phyloP scores from a whole-genome alignment of 176 grass and related monocot species.

The Raddia distichophylla region DNA sequence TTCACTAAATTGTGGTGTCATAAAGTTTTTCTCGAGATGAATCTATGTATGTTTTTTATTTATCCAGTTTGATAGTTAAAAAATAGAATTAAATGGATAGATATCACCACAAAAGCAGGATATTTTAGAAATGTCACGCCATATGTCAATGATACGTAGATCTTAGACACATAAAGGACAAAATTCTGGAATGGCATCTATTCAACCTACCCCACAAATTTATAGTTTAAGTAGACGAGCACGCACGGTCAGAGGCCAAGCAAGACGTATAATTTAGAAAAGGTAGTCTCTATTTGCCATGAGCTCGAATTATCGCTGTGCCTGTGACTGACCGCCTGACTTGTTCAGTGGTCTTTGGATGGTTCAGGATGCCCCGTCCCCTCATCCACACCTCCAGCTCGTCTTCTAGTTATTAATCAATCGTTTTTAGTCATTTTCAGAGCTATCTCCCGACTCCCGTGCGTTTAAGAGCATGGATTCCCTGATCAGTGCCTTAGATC shows the following conservation, averaged over 20 bases:
- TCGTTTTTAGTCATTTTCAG: background rate
- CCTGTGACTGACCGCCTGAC: slow-evolving; percentile 8
- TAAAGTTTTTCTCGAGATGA: too few species aligned
- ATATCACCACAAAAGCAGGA: too few species aligned
- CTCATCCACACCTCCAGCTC: background rate
- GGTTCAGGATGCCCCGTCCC: slow-evolving; percentile 19
- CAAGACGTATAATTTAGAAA: background rate
- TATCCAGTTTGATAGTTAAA: too few species aligned
- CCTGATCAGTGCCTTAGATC: slow-evolving; percentile 4
- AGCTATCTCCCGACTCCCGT: background rate
- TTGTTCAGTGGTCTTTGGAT: background rate
- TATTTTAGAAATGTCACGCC: too few species aligned
- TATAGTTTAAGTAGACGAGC: background rate
- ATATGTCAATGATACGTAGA: too few species aligned
- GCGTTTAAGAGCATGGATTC: slow-evolving; percentile 25
- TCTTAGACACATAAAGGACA: too few species aligned
- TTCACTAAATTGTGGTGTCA: too few species aligned
- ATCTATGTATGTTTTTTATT: too few species aligned
- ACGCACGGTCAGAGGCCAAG: background rate
- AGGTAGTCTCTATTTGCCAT: background rate
- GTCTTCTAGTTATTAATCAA: background rate
- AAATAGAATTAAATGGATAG: too few species aligned
- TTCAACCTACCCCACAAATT: too few species aligned
- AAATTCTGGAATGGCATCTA: too few species aligned
- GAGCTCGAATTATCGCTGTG: background rate